Conservation (phyloP, 2,329 filamentous ascomycete species). For the Thelonectria rubi region DNA sequence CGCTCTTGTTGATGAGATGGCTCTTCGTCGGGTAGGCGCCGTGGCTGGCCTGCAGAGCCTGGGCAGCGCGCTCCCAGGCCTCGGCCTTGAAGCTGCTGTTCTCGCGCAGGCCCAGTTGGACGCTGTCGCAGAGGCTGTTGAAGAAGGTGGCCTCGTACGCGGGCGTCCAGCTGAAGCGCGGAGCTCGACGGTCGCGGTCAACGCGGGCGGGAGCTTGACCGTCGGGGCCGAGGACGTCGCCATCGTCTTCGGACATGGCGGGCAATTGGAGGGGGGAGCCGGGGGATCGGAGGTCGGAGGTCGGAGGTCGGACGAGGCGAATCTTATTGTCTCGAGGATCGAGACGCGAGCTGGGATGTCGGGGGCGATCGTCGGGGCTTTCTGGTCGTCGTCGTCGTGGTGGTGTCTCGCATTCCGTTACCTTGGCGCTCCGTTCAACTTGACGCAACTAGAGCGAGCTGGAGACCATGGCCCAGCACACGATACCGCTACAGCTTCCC, state of each 20-base stretch:
- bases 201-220: slow-evolving; percentile 46
- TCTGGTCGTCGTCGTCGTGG: background rate
- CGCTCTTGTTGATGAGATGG: slow-evolving; percentile 71
- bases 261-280: background rate
- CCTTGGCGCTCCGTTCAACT: background rate
- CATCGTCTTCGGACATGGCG: slow-evolving; percentile 52
- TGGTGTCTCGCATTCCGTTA: background rate
- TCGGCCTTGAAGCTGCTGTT: slow-evolving; percentile 70
- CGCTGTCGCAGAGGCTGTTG: slow-evolving; percentile 67
- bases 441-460: background rate
- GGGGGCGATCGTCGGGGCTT: background rate
- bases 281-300: background rate
- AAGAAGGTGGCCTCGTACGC: slow-evolving; percentile 69
- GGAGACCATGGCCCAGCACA: background rate
- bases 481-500: background rate
- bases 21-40: slow-evolving; percentile 67
- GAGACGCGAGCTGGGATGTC: background rate
- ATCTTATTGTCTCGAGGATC: background rate
- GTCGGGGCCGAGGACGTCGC: slow-evolving; percentile 48
- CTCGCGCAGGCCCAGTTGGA: slow-evolving; percentile 64
- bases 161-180: slow-evolving; percentile 68
- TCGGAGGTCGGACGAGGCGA: slow-evolving; percentile 2
- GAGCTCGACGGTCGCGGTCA: slow-evolving; percentile 54
- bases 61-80: slow-evolving; percentile 67
- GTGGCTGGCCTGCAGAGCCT: slow-evolving; percentile 63